A percentile compares a stretch with the other conserved stretches of the same genome.
These are phyloP conservation scores for Rhodotorula babjevae DNA, from an alignment of 768 basidiomycete genomes.

Conservation along the genomic window DNA sequence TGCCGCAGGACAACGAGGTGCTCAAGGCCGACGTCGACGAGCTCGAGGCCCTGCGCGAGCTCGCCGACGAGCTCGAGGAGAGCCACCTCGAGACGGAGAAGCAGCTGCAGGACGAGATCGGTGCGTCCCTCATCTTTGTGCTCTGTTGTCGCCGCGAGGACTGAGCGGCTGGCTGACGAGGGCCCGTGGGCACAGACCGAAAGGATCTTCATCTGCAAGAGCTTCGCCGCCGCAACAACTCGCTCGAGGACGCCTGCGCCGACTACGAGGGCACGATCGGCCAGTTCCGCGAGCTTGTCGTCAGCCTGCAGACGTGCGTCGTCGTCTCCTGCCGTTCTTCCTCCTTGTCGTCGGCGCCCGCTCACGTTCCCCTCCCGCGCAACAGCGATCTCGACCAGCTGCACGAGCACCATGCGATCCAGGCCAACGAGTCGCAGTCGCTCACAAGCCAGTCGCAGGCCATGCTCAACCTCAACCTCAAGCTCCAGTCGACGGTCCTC, in stretches of 20 bases:
- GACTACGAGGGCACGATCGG: conserved; percentile 82
- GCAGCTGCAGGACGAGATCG: conserved; percentile 78
- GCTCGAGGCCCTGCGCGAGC: conserved; percentile 88
- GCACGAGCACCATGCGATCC: conserved; percentile 76
- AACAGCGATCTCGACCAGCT: conserved; percentile 78
- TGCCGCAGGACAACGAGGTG: conserved; percentile 83
- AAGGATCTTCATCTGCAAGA: conserved; percentile 70
- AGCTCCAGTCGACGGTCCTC: conserved; percentile 80
- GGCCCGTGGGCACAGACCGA: conserved; percentile 36
- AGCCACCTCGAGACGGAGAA: conserved; percentile 92
- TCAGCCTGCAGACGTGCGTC: conserved; percentile 69
- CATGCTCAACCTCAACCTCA: conserved; percentile 90
- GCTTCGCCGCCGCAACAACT: conserved; percentile 59
- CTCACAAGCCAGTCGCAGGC: conserved; percentile 84
- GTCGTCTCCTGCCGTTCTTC: no score
- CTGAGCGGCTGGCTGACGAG: no score
- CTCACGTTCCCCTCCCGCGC: background rate
- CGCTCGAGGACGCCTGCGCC: conserved; percentile 69
- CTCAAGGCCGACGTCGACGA: conserved; percentile 95
- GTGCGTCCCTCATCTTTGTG: conserved; percentile 52
- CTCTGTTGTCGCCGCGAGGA: conserved; percentile 2
- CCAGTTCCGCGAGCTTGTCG: conserved; percentile 88
- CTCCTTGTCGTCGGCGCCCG: background rate
- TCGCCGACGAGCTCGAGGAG: conserved; percentile 95
- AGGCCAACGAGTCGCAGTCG: conserved; percentile 72